phyloP scores from a whole-genome alignment of 208 protist species.

The Trypanosomatidae sp. region DNA sequence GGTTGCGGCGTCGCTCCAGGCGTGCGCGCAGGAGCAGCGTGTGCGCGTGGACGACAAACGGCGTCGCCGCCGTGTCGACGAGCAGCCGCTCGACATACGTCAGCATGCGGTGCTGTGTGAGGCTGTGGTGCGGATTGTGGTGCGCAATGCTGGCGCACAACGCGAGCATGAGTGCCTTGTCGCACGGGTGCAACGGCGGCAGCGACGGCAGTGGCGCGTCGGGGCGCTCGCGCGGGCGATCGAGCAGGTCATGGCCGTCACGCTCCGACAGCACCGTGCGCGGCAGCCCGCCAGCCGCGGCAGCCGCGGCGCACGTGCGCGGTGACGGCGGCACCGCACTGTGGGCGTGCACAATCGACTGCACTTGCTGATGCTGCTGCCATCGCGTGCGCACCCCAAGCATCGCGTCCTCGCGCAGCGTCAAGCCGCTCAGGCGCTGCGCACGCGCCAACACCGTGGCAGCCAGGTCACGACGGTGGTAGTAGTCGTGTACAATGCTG shows the following conservation, averaged over 20 bases:
- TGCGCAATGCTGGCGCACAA: slow-evolving; percentile 80
- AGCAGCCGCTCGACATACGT: slow-evolving; percentile 84
- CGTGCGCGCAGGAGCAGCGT: slow-evolving; percentile 59
- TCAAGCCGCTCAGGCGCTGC: slow-evolving; percentile 36
- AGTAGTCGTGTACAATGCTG: slow-evolving; percentile 76
- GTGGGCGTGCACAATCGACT: slow-evolving; percentile 67
- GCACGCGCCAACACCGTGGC: slow-evolving; percentile 51
- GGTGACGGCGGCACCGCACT: slow-evolving; percentile 18
- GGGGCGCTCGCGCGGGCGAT: slow-evolving; percentile 47
- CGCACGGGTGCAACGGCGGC: slow-evolving; percentile 52
- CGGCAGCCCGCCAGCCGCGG: slow-evolving; percentile 22
- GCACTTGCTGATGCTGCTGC: slow-evolving; percentile 78
- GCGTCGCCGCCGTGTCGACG: slow-evolving; percentile 42
- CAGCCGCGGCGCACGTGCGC: slow-evolving; percentile 5
- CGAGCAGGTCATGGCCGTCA: slow-evolving; percentile 76
- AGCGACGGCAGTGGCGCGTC: slow-evolving; percentile 17
- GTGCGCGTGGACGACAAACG: slow-evolving; percentile 64
- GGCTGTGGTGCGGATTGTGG: slow-evolving; percentile 78
- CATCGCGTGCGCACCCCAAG: slow-evolving; percentile 85
- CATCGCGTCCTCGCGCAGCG: slow-evolving; percentile 62
- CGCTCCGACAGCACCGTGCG: slow-evolving; percentile 52
- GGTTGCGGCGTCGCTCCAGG: slow-evolving; percentile 62
- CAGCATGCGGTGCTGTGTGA: slow-evolving; percentile 82
- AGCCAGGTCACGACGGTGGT: slow-evolving; percentile 70
- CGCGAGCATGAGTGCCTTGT: slow-evolving; percentile 81